phyloP scores from a whole-genome alignment of 139 green algal genomes.

The Asterochloris sp. region DNA sequence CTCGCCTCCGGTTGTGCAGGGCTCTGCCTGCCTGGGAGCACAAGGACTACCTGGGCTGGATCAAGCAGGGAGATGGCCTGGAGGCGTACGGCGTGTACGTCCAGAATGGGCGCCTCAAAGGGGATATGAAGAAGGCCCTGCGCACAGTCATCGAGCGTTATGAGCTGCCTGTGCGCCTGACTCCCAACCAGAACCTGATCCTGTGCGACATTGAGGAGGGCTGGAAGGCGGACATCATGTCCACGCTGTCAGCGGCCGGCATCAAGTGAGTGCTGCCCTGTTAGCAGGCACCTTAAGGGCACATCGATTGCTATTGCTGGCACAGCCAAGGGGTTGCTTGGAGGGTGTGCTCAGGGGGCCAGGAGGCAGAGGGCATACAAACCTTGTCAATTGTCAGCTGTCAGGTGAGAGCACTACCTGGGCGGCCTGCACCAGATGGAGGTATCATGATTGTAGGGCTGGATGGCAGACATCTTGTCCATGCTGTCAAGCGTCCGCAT shows the following conservation, averaged over 20 bases:
- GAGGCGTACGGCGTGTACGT: slow-evolving; percentile 93
- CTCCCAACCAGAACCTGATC: slow-evolving; percentile 92
- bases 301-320: no score
- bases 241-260: slow-evolving; percentile 43
- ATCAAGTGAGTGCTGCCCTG: slow-evolving; percentile 6
- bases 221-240: slow-evolving; percentile 80
- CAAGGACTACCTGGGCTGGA: slow-evolving; percentile 96
- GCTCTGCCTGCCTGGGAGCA: slow-evolving; percentile 93
- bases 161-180: slow-evolving; percentile 69
- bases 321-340: no score
- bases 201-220: slow-evolving; percentile 84
- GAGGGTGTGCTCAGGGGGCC: no score
- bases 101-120: slow-evolving; percentile 86
- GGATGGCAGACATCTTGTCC: no score
- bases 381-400: no score
- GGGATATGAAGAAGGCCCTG: slow-evolving; percentile 83
- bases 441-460: no score
- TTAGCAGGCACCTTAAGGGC: no score
- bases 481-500: no score
- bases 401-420: no score
- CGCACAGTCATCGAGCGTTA: slow-evolving; percentile 79
- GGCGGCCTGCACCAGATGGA: no score
- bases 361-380: no score
- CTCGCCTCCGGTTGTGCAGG: slow-evolving; percentile 43
- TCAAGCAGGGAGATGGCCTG: slow-evolving; percentile 89